phyloP scores from a whole-genome alignment of 768 basidiomycete genomes.

The Galerina sulciceps region DNA sequence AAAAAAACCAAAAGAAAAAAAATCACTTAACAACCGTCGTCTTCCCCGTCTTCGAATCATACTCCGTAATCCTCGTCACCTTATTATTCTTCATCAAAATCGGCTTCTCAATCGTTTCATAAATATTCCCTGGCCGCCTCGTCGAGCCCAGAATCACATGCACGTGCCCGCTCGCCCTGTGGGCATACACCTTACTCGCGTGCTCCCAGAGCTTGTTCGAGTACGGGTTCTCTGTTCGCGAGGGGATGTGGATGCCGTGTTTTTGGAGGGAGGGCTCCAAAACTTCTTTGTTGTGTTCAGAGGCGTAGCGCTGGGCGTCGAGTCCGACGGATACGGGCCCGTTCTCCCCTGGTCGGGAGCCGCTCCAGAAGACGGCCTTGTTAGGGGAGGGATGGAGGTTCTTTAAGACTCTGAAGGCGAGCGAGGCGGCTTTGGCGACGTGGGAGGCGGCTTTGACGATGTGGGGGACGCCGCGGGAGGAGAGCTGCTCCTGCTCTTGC shows the following conservation, averaged over 20 bases:
- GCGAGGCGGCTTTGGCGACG: background rate
- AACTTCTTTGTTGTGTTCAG: background rate
- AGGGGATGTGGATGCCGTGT: constrained; percentile 5
- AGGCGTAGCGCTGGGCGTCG: constrained; percentile 3
- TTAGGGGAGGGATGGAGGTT: background rate
- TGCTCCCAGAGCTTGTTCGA: constrained; percentile 3
- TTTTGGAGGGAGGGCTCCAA: background rate
- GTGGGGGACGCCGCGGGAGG: background rate
- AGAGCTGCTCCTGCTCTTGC: too few relatives aligned
- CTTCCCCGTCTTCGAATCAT: constrained; percentile 5
- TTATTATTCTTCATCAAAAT: constrained; percentile 8
- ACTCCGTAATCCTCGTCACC: constrained; percentile 9
- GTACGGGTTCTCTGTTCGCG: background rate
- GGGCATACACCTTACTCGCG: constrained; percentile 10
- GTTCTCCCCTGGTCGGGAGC: background rate
- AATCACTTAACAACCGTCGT: constrained; percentile 10
- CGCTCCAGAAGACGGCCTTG: constrained; percentile 18
- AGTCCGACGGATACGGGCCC: background rate
- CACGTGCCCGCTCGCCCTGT: constrained; percentile 2
- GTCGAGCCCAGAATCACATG: constrained; percentile 12
- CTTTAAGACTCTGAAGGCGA: background rate
- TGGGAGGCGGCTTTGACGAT: too few relatives aligned
- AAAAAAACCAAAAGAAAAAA: background rate
- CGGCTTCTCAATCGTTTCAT: constrained; percentile 14
- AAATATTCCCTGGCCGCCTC: constrained; percentile 1